These are phyloP conservation scores for Exophiala spinifera DNA, from an alignment of 2,329 filamentous ascomycete species.

Conservation along the genomic window DNA sequence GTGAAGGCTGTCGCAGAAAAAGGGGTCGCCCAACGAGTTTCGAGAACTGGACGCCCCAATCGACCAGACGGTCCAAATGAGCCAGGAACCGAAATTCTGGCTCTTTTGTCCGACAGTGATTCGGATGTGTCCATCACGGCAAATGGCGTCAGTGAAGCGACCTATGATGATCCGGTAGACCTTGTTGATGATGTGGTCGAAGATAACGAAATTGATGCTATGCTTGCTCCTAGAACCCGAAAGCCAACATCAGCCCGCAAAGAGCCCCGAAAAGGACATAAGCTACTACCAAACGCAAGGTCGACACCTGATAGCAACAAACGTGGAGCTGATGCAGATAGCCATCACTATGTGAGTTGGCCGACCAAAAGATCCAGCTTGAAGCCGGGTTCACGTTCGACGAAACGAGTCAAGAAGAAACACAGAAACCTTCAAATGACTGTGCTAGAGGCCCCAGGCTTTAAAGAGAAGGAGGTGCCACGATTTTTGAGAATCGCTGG, in stretches of 20 bases:
- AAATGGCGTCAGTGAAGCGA: not conserved
- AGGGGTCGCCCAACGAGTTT: slow-evolving; percentile 23
- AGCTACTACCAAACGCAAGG: not conserved
- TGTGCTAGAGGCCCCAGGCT: slow-evolving; percentile 27
- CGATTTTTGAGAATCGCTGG: slow-evolving; percentile 56
- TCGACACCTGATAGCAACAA: not conserved
- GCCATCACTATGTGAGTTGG: not conserved
- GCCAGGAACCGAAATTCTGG: not conserved
- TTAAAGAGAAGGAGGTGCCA: slow-evolving; percentile 38
- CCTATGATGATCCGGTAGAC: slow-evolving; percentile 3
- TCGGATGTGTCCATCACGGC: slow-evolving; percentile 3
- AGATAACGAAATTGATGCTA: slow-evolving; percentile 32
- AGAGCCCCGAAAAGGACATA: slow-evolving; percentile 14
- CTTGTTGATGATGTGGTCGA: slow-evolving; percentile 29
- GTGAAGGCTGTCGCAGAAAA: slow-evolving; percentile 14
- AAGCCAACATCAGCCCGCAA: slow-evolving; percentile 1
- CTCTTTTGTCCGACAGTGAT: slow-evolving; percentile 10
- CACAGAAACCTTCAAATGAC: slow-evolving; percentile 14
- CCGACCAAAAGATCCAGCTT: not conserved
- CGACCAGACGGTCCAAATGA: not conserved
- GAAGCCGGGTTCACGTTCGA: slow-evolving; percentile 5
- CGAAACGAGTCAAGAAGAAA: slow-evolving; percentile 14
- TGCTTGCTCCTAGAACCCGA: slow-evolving; percentile 25
- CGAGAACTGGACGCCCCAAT: not conserved
- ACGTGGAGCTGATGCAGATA: not conserved